Base-by-base conservation (phyloP, 2,329 filamentous ascomycete species). In the Curvularia lunata region DNA sequence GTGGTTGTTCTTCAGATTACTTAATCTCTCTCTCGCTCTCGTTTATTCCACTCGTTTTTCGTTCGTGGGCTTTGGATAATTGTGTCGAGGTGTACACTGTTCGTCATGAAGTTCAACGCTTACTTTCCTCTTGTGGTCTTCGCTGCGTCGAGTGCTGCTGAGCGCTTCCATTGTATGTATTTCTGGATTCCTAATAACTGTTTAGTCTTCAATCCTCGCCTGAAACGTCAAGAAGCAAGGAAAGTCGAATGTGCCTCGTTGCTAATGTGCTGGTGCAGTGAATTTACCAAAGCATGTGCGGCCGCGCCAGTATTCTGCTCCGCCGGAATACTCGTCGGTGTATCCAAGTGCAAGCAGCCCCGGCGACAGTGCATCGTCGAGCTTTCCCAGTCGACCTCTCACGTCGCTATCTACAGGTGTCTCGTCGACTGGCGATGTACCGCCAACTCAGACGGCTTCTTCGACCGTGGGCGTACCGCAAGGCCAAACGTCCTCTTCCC, bases 31-130 rank as follows among this genome's bases (percentile, higher is more conserved):
- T 2, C 2, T 30, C 58, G 56, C 45, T 59, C 55, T 51, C 66
- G 61, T 43, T 63, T 66, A 51, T 18, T 25, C n/a, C 28, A 9
- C 28, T 46, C 32, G 40, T 52, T 52, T 40, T n/a, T n/a, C n/a
- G n/a, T n/a, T 37, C 7, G 23, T 1, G 23, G 4, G 19, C 21
- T 19, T 41, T 13, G 19, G 12, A 21, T 9, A 19, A 21, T 42
- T 5, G 16, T 16, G 40, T 37, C 32, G 25, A 27, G 40, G 1
- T 30, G 27, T 30, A 30, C 9, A 30, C 27, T 42, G 16, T 4
- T 9, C 48, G 8, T 34, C 23, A 73, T 72, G 70, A 69, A 65
- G 59, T 38, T 70, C 43, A 54, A n/a, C 28, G 54, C 25, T 32
- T 65, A 43, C 42, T 34, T 69, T 12, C 40, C 58, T 12, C 12